Conservation (phyloP, 208 protist species). For the Trypanosoma platydactyli region DNA sequence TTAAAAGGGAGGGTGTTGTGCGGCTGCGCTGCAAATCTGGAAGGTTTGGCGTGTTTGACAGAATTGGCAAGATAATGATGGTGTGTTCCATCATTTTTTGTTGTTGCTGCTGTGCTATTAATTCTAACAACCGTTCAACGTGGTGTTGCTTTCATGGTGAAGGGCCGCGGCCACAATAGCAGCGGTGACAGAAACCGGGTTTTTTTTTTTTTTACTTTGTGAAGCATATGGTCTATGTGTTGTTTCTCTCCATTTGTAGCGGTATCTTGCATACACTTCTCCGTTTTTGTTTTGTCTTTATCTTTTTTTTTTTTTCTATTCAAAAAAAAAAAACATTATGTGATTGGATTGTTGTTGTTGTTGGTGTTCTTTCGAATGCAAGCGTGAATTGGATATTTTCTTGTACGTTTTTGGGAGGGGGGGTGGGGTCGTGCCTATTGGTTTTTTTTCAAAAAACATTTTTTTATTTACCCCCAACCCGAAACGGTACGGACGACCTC, state of each 20-base stretch:
- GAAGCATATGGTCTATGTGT: neutral
- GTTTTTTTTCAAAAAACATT: too few relatives aligned
- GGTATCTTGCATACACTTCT: neutral
- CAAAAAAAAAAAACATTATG: too few relatives aligned
- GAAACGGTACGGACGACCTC: neutral
- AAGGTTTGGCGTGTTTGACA: neutral
- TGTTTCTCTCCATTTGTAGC: neutral
- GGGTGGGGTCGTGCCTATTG: neutral
- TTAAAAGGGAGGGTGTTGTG: neutral
- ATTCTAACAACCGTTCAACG: neutral
- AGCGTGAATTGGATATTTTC: too few relatives aligned
- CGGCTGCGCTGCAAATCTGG: conserved; percentile 1
- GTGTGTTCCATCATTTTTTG: neutral
- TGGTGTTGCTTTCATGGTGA: too few relatives aligned
- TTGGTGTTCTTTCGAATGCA: neutral
- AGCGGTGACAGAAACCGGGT: neutral
- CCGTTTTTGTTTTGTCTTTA: neutral
- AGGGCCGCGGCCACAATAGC: neutral
- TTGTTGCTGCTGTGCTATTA: neutral
- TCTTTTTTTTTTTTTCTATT: conserved; percentile 8
- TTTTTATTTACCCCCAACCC: too few relatives aligned
- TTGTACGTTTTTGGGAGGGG: neutral
- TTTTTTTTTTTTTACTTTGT: neutral
- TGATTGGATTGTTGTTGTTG: conserved; percentile 2
- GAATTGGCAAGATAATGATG: neutral